Percentiles rank a stretch among this genome's conserved stretches.
These are phyloP conservation scores for Voacanga thouarsii DNA, from an alignment of 257 asterid species.

Conservation along the genomic window DNA sequence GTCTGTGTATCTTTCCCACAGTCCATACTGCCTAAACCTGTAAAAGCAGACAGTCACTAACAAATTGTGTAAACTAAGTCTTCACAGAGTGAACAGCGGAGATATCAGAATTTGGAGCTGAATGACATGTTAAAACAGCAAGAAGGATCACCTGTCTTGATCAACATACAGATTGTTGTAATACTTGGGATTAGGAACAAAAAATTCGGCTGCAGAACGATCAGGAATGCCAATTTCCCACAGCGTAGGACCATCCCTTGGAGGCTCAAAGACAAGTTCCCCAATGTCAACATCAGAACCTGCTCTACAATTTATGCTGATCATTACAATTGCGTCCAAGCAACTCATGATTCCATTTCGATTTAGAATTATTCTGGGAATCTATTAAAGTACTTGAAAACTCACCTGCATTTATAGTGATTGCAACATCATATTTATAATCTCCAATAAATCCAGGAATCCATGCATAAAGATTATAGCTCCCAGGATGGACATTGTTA, in stretches of 20 bases:
- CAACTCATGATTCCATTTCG: neutral
- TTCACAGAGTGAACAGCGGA: neutral
- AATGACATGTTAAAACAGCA: neutral
- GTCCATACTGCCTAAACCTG: conserved; percentile 91
- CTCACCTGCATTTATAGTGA: conserved; percentile 43
- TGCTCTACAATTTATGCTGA: conserved; percentile 2
- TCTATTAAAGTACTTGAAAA: neutral
- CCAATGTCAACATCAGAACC: conserved; percentile 18
- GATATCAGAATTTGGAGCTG: neutral
- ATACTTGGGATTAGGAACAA: conserved; percentile 27
- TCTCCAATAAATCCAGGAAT: conserved; percentile 68
- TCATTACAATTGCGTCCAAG: neutral
- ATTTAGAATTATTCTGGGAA: conserved; percentile 11
- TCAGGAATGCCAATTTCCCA: conserved; percentile 49
- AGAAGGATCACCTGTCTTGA: conserved; percentile 47
- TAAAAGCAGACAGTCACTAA: conserved; percentile 7
- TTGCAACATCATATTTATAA: conserved; percentile 28
- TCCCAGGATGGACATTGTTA: conserved; percentile 30
- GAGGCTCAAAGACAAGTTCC: conserved; percentile 24
- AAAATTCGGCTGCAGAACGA: conserved; percentile 33
- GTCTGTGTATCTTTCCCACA: conserved; percentile 77
- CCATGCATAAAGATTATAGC: conserved; percentile 58
- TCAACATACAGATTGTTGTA: conserved; percentile 44
- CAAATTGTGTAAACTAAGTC: neutral
- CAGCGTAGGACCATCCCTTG: conserved; percentile 34